A percentile compares a stretch with the other conserved stretches of the same genome.
Conservation (phyloP, 1,284 basidiomycete species). For the Anthracocystis setariae region DNA sequence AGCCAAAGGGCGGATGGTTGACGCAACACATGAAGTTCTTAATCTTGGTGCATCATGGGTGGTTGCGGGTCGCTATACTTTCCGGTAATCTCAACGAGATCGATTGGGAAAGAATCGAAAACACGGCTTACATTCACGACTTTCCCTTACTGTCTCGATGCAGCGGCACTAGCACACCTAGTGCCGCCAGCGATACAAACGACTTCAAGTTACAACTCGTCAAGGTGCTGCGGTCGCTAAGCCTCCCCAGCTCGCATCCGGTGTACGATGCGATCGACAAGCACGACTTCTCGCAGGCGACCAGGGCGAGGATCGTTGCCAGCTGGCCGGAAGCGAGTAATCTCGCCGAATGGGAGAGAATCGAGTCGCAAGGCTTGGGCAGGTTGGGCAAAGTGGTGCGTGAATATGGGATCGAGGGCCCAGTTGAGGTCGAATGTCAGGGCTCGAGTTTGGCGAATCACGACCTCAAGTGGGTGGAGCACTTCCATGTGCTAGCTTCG, state of each 20-base stretch:
- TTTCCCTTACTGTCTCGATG: slow-evolving; percentile 36
- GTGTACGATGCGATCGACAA: slow-evolving; percentile 19
- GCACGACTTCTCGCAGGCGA: slow-evolving; percentile 38
- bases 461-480: slow-evolving; percentile 61
- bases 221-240: slow-evolving; percentile 45
- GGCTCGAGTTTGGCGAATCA: slow-evolving; percentile 60
- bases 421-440: slow-evolving; percentile 53
- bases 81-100: slow-evolving; percentile 59
- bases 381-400: slow-evolving; percentile 53
- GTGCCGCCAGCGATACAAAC: neutral
- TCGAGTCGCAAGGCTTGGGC: slow-evolving; percentile 57
- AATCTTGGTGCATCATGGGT: slow-evolving; percentile 51
- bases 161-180: neutral
- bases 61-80: slow-evolving; percentile 53
- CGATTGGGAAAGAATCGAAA: slow-evolving; percentile 65
- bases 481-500: slow-evolving; percentile 57
- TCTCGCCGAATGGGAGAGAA: slow-evolving; percentile 51
- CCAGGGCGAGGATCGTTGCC: slow-evolving; percentile 50
- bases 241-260: slow-evolving; percentile 48
- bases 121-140: slow-evolving; percentile 62
- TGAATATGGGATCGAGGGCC: slow-evolving; percentile 19
- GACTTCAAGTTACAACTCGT: slow-evolving; percentile 48
- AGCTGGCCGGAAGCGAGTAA: slow-evolving; percentile 47
- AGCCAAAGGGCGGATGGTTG: slow-evolving; percentile 45
- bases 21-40: slow-evolving; percentile 63